A percentile compares a stretch with the other conserved stretches of the same genome.
These are phyloP conservation scores for Fusarium liriodendri DNA, from an alignment of 2,329 filamentous ascomycete species.

Conservation along the genomic window DNA sequence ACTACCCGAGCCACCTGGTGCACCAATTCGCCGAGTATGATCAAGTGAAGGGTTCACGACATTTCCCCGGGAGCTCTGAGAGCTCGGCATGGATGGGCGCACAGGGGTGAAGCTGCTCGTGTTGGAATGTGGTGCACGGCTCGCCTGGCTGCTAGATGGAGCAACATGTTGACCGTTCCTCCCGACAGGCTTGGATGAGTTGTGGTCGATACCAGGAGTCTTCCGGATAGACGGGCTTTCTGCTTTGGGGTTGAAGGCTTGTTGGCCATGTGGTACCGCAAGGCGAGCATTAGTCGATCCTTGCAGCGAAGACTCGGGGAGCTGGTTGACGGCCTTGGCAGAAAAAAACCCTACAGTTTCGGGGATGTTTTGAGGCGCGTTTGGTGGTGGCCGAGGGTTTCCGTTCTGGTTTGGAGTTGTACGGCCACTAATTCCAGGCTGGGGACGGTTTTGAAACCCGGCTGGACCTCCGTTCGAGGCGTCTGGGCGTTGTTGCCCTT, in stretches of 20 bases:
- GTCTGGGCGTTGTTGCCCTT: slow-evolving; percentile 40
- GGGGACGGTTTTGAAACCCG: slow-evolving; percentile 37
- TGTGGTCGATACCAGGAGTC: slow-evolving; percentile 88
- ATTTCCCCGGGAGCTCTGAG: slow-evolving; percentile 51
- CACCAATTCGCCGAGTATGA: slow-evolving; percentile 68
- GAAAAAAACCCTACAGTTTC: slow-evolving; percentile 75
- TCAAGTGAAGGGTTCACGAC: slow-evolving; percentile 66
- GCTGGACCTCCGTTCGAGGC: slow-evolving; percentile 35
- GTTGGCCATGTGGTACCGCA: slow-evolving; percentile 57
- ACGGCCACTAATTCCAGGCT: slow-evolving; percentile 21
- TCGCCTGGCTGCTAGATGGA: slow-evolving; percentile 49
- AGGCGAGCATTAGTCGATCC: slow-evolving; percentile 54
- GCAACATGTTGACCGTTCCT: slow-evolving; percentile 66
- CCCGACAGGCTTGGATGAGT: slow-evolving; percentile 77
- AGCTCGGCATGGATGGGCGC: slow-evolving; percentile 43
- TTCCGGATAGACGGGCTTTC: slow-evolving; percentile 89
- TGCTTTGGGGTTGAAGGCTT: slow-evolving; percentile 77
- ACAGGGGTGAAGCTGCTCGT: slow-evolving; percentile 46
- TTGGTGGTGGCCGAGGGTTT: slow-evolving; percentile 47
- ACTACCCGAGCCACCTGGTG: slow-evolving; percentile 64
- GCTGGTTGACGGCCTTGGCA: slow-evolving; percentile 70
- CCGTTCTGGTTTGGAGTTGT: slow-evolving; percentile 36
- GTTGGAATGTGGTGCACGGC: slow-evolving; percentile 33
- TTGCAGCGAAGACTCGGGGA: slow-evolving; percentile 58
- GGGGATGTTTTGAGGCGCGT: slow-evolving; percentile 36